Evolutionary conservation across 441 rosid species (phyloP), one percentile per base, ranked within the genome.

Genomic region (Raphanus hybrid): DNA sequence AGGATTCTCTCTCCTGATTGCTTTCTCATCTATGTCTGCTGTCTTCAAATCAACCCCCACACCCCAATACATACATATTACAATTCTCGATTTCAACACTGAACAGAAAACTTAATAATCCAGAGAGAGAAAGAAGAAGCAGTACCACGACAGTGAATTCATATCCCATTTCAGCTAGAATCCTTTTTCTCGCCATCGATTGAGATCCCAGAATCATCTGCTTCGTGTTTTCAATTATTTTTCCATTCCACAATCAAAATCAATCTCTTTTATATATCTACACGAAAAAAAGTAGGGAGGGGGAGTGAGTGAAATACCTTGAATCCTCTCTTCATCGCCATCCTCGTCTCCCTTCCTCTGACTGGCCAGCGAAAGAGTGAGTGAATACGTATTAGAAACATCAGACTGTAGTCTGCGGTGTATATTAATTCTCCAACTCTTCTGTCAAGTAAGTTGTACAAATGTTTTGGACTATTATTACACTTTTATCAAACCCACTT

Each of bases 11-110:
- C 67, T 84, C 80, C 95, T 83, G 15, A 87, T 88, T 23, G 85
- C 79, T 77, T 85, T 83, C 82, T 90, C 95, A 81, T 90, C 92
- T 43, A 90, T 88, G 74, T 90, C 91, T 79, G 95, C 92, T 50
- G 87, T 90, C 94, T 90, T 68, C 32, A n/a, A n/a, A n/a, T n/a
- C n/a, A 80, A 76, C 18, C 57, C 16, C 32, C 73, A 77, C 59
- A 45, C 43, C 6, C 8, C 52, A 23, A 34, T 9, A 9, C 48
- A 43, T 43, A 43, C 58, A 52, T 14, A 14, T 52, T 6, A 8
- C 70, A 69, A 58, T 14, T 48, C 8, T 15, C 61, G 1, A 64
- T 15, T 12, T 43, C 4, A 62, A 61, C 18, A 23, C 39, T 59
- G 10, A 15, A 11, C 15, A n/a, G n/a, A n/a, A n/a, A 15, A 15